These are phyloP conservation scores for Leonotis leonurus DNA, from an alignment of 257 asterid species.

Conservation along the genomic window DNA sequence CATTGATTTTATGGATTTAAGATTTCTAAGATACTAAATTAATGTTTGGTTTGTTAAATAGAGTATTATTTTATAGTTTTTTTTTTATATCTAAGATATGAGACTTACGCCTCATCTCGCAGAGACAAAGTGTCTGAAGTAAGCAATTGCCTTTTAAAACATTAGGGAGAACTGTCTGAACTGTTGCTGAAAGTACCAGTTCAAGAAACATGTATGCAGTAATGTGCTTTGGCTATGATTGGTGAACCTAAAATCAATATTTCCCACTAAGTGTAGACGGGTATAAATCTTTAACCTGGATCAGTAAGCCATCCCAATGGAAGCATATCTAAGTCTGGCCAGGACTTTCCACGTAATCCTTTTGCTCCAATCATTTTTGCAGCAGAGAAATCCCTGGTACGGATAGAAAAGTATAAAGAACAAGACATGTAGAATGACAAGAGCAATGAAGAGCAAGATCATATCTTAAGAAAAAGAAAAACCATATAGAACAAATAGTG, in stretches of 20 bases:
- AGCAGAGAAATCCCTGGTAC: constrained; percentile 62
- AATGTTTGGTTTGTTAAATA: no score
- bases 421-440: not conserved
- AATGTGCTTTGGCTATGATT: not conserved
- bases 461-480: not conserved
- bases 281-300: constrained; percentile 36
- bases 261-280: not conserved
- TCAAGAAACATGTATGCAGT: not conserved
- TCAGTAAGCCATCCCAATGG: constrained; percentile 91
- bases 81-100: no score
- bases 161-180: no score
- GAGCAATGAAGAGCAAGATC: constrained; percentile 5
- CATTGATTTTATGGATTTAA: no score
- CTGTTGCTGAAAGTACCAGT: not conserved
- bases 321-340: constrained; percentile 99
- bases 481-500: not conserved
- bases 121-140: no score
- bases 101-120: no score
- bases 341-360: constrained; percentile 76
- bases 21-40: no score
- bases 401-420: not conserved
- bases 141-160: no score
- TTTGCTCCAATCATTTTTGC: constrained; percentile 70
- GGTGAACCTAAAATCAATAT: constrained; percentile 1
- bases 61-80: no score